Evolutionary conservation across 1,284 basidiomycete species (phyloP).

Genomic region (Quambalaria eucalypti): DNA sequence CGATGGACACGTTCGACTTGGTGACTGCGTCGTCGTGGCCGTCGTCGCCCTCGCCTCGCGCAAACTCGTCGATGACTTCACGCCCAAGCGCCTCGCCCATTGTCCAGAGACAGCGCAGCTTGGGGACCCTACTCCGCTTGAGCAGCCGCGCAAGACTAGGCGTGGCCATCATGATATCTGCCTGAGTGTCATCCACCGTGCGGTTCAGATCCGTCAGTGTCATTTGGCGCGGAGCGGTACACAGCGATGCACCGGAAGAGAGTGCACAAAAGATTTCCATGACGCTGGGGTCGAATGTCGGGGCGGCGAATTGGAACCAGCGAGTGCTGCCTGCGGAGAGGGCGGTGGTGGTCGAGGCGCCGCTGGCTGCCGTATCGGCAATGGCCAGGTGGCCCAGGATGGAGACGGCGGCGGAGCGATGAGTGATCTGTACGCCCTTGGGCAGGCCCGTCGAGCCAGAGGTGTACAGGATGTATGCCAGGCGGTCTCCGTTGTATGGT

Average conservation of each 20-base stretch:
- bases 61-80: conserved; percentile 9
- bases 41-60: not conserved
- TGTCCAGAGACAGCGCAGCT: conserved; percentile 10
- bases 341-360: no score
- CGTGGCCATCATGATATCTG: conserved; percentile 18
- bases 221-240: conserved; percentile 8
- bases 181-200: conserved; percentile 5
- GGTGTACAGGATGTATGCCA: not conserved
- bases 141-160: conserved; percentile 12
- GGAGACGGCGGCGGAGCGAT: not conserved
- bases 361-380: not conserved
- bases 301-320: conserved; percentile 16
- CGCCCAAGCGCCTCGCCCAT: conserved; percentile 12
- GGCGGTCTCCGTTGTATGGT: no score
- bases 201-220: conserved; percentile 10
- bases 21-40: no score
- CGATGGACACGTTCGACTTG: no score
- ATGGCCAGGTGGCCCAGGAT: not conserved
- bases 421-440: conserved; percentile 18
- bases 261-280: conserved; percentile 16
- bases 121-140: conserved; percentile 4
- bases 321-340: not conserved
- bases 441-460: conserved; percentile 4
- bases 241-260: conserved; percentile 8
- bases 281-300: conserved; percentile 14